Conservation (phyloP, 306 rosid genomes). For the Hippophae tibetana region DNA sequence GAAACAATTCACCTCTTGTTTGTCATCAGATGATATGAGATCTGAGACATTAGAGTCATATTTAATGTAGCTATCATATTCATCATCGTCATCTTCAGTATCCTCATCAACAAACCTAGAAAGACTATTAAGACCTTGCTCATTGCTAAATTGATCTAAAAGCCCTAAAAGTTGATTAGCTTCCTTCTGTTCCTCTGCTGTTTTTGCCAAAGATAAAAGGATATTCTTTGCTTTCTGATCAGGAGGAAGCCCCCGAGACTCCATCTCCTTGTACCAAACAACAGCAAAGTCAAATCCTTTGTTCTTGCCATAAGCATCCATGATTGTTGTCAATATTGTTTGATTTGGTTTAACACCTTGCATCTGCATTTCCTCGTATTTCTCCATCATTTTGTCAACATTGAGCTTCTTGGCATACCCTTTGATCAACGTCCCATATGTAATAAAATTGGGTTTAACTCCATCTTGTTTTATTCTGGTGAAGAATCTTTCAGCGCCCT, state of each 20-base stretch:
- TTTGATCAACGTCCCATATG: slow-evolving; percentile 70
- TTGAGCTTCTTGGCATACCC: slow-evolving; percentile 70
- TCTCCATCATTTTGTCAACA: slow-evolving; percentile 56
- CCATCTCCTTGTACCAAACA: slow-evolving; percentile 84
- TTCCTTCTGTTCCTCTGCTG: slow-evolving; percentile 47
- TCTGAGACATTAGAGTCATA: slow-evolving; percentile 10
- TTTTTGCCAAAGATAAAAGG: slow-evolving; percentile 63
- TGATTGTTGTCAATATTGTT: slow-evolving; percentile 63
- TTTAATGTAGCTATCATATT: slow-evolving; percentile 17
- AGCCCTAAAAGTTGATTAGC: slow-evolving; percentile 44
- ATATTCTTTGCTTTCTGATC: slow-evolving; percentile 83
- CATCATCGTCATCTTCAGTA: slow-evolving; percentile 21
- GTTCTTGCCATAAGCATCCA: slow-evolving; percentile 86
- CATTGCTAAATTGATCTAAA: slow-evolving; percentile 23
- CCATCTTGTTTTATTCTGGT: slow-evolving; percentile 65
- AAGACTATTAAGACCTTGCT: slow-evolving; percentile 18
- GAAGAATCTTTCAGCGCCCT: slow-evolving; percentile 80
- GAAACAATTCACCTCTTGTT: slow-evolving; percentile 9
- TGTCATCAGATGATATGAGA: slow-evolving; percentile 6
- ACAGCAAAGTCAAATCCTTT: slow-evolving; percentile 67
- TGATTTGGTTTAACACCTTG: slow-evolving; percentile 54
- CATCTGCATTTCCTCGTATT: slow-evolving; percentile 63
- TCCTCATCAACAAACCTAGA: slow-evolving; percentile 19
- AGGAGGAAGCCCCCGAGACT: slow-evolving; percentile 47
- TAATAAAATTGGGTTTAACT: slow-evolving; percentile 66